Base-by-base conservation (phyloP, 2,329 filamentous ascomycete species). In the Chlorencoelia australis region DNA sequence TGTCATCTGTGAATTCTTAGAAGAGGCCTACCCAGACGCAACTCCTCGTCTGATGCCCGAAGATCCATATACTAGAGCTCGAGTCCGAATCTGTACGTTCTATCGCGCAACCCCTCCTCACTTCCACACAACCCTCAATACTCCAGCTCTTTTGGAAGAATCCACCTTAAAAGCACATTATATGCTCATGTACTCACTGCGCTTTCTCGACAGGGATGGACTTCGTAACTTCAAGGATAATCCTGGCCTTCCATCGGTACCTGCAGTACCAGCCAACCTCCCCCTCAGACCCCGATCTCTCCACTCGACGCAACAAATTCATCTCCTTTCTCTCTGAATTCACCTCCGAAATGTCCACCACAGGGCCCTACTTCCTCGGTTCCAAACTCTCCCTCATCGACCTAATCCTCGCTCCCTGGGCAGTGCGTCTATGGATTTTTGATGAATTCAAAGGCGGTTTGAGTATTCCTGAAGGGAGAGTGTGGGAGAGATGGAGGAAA, bases 1-100 rank as follows among this genome's bases (percentile, higher is more conserved):
- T 6, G 71, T 88, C 30, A 68, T 89, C 24, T 78, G 75, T 58
- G 81, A 87, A 55, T 89, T 83, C 46, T 65, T 89, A 1, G 77
- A 89, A 45, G 82, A 88, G 43, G 74, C 73, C 0, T 86, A 75
- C 42, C 62, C 68, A 0, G 64, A 64, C 4, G 57, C 63, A 37
- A 36, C 36, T 0, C 45, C 47, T 6, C 50, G 70, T 34, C 56
- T 88, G 4, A 59, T 83, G 7, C 77, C 82, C 0, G 51, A 57
- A 0, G 73, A 77, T 37, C 62, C 73, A 0, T 88, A 84, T 50
- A 67, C 74, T 36, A 66, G 71, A 35, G 82, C 82, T 3, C 59
- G 75, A 14, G 74, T 72, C 27, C 64, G 79, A 21, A 71, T 88
- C 33, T 88, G 82, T 20, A 32, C 8, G 17, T 5, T 13, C 22